A percentile compares a stretch with the other conserved stretches of the same genome.
Conservation (phyloP, 1,139 yeast genomes). For the Taphrina pruni region DNA sequence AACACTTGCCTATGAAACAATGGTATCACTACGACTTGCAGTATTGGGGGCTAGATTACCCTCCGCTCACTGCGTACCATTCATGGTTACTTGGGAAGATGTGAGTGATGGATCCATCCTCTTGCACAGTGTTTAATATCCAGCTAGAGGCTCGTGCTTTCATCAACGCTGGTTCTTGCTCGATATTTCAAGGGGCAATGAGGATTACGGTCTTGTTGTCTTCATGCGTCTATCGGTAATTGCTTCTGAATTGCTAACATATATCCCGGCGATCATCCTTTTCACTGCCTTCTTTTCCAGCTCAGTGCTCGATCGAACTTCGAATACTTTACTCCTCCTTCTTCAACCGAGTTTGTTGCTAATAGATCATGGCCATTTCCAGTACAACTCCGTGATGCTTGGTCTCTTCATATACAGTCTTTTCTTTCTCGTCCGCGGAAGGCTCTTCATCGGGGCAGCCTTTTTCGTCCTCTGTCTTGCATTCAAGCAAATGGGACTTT, state of each 20-base stretch:
- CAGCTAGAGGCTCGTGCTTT: constrained; percentile 55
- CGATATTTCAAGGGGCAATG: constrained; percentile 74
- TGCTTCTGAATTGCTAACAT: constrained; percentile 72
- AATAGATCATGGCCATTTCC: constrained; percentile 97
- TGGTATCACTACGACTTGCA: constrained; percentile 91
- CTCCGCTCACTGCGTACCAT: constrained; percentile 94
- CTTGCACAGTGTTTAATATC: neutral
- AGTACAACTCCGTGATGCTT: constrained; percentile 87
- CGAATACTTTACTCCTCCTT: constrained; percentile 47
- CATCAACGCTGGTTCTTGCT: constrained; percentile 77
- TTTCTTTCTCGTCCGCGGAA: constrained; percentile 67
- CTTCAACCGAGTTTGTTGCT: constrained; percentile 70
- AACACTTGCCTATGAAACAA: constrained; percentile 67
- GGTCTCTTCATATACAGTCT: constrained; percentile 77
- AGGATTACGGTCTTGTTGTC: constrained; percentile 68
- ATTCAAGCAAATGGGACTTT: constrained; percentile 95
- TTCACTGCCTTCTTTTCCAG: constrained; percentile 50
- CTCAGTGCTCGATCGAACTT: constrained; percentile 14
- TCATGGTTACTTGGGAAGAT: constrained; percentile 78
- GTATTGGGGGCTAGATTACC: constrained; percentile 98
- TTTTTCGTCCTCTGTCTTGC: constrained; percentile 78
- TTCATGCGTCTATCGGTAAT: constrained; percentile 84
- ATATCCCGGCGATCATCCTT: constrained; percentile 81
- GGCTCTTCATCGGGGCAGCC: constrained; percentile 71
- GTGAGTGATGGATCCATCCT: constrained; percentile 28